These are phyloP conservation scores for Hypsizygus ulmarius DNA, from an alignment of 1,284 basidiomycete genomes.

Conservation along the genomic window DNA sequence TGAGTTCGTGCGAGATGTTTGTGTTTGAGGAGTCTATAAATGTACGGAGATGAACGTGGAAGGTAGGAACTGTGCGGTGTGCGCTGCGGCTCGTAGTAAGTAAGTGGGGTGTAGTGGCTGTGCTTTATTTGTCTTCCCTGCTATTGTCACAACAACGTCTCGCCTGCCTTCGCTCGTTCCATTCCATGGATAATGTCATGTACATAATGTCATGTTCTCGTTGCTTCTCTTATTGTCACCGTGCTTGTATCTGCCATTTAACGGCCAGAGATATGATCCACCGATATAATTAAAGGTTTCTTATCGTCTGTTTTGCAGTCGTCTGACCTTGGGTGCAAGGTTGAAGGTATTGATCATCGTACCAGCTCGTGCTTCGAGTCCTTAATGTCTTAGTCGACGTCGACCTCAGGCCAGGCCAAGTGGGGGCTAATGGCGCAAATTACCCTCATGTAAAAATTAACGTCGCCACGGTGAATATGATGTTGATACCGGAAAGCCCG, in stretches of 20 bases:
- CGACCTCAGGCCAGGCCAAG: no score
- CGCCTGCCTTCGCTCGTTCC: background rate
- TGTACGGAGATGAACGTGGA: slow-evolving; percentile 10
- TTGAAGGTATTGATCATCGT: no score
- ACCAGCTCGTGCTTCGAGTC: no score
- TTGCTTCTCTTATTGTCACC: background rate
- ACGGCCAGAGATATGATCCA: no score
- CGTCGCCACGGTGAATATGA: no score
- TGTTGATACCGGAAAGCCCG: background rate
- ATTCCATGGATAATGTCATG: no score
- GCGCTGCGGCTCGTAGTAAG: background rate
- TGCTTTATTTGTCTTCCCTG: slow-evolving; percentile 14
- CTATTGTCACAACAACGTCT: slow-evolving; percentile 8
- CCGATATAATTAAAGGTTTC: no score
- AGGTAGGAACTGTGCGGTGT: slow-evolving; percentile 2
- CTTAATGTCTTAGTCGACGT: no score
- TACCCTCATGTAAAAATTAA: no score
- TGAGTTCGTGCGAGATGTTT: background rate
- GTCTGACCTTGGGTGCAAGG: no score
- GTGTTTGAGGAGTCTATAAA: background rate
- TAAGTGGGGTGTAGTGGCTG: slow-evolving; percentile 9
- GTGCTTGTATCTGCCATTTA: background rate
- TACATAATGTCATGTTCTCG: slow-evolving; percentile 3
- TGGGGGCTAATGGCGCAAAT: no score
- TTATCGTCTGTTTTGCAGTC: no score